These are phyloP conservation scores for Claviceps purpurea DNA, from an alignment of 2,329 filamentous ascomycete species.

Conservation along the genomic window DNA sequence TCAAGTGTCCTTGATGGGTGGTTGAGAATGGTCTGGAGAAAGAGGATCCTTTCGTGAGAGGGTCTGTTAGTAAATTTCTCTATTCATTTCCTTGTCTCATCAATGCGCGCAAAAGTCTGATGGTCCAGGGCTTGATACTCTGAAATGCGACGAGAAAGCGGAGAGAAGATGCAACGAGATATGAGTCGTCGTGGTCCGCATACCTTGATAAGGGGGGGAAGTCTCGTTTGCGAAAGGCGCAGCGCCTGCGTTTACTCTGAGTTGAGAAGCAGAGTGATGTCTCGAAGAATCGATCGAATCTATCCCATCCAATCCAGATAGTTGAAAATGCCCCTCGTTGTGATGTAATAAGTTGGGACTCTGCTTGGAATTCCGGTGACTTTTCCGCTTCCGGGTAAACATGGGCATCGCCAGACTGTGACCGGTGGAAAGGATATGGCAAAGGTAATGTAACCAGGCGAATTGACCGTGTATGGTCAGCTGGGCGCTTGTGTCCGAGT, in stretches of 20 bases:
- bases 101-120: not conserved
- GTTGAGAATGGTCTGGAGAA: constrained; percentile 11
- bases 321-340: constrained; percentile 3
- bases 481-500: not conserved
- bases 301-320: not conserved
- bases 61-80: not conserved
- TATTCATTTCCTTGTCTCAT: not conserved
- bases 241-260: not conserved
- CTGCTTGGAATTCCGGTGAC: constrained; percentile 14
- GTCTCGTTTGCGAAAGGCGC: constrained; percentile 2
- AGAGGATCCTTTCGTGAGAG: not conserved
- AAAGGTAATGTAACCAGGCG: not conserved
- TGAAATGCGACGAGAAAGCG: not conserved
- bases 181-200: not conserved
- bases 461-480: not conserved
- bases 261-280: not conserved
- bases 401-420: constrained; percentile 16
- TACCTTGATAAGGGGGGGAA: constrained; percentile 3
- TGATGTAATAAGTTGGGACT: constrained; percentile 6
- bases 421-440: not conserved
- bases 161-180: not conserved
- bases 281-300: constrained; percentile 2
- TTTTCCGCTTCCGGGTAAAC: constrained; percentile 24
- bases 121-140: not conserved
- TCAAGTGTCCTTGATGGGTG: constrained; percentile 13